Percentiles rank a stretch among this genome's conserved stretches.
phyloP scores from a whole-genome alignment of 345 rosid species.

The Lagerstroemia speciosa region DNA sequence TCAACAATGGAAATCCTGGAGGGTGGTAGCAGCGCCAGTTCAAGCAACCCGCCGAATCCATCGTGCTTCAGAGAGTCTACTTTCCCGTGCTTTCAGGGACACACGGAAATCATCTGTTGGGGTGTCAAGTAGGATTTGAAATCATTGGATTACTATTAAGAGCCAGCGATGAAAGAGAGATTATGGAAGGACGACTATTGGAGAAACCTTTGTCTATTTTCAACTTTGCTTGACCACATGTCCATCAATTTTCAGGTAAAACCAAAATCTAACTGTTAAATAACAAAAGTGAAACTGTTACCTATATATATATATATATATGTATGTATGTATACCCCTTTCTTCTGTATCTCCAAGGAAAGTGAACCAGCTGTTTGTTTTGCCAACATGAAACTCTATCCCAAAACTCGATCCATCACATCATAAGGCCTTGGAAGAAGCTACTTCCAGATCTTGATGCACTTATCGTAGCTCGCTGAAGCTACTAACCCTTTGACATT shows the following conservation, averaged over 20 bases:
- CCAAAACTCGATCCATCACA: background rate
- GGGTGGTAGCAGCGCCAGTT: too few species aligned
- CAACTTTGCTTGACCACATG: background rate
- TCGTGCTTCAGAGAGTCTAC: too few species aligned
- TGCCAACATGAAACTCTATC: background rate
- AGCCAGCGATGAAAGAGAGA: too few species aligned
- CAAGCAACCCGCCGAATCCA: too few species aligned
- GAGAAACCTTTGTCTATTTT: background rate
- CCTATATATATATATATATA: too few species aligned
- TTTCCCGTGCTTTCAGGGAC: too few species aligned
- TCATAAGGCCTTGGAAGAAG: background rate
- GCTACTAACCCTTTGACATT: constrained; percentile 30
- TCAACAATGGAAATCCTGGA: too few species aligned
- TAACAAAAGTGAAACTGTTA: background rate
- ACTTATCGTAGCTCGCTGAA: constrained; percentile 36
- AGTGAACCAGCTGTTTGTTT: background rate
- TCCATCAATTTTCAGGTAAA: background rate
- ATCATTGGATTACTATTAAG: too few species aligned
- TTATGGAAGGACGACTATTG: too few species aligned
- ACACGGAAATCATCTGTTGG: too few species aligned
- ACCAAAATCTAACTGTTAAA: background rate
- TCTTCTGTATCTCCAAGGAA: background rate
- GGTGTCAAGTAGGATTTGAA: too few species aligned
- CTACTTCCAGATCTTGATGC: constrained; percentile 49
- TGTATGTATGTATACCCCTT: background rate